Evolutionary conservation across 176 grass and related monocot species (phyloP).

Genomic region (Eremochloa ophiuroides): DNA sequence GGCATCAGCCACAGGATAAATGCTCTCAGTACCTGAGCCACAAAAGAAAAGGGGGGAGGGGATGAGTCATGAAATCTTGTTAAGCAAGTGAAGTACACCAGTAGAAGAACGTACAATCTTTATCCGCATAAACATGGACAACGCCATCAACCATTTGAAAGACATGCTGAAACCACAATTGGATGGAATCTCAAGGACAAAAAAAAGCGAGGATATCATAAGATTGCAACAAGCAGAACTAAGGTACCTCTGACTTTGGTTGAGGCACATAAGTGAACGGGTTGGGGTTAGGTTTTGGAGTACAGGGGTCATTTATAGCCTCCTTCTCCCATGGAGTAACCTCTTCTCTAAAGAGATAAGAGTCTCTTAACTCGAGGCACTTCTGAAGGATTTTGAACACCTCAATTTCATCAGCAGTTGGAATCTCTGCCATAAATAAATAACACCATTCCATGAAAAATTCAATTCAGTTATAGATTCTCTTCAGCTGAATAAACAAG

Average conservation of each 20-base stretch:
- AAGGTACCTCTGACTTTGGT: conserved; percentile 70
- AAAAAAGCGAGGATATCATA: conserved; percentile 5
- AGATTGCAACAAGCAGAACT: conserved; percentile 27
- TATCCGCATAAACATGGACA: conserved; percentile 74
- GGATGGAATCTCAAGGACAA: neutral
- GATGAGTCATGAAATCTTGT: conserved; percentile 19
- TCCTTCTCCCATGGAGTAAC: conserved; percentile 96
- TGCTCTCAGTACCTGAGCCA: conserved; percentile 51
- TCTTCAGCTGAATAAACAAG: conserved; percentile 12
- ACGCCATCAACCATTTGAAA: conserved; percentile 96
- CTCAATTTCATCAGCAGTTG: conserved; percentile 78
- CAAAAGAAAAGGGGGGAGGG: conserved; percentile 2
- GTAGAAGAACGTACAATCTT: conserved; percentile 47
- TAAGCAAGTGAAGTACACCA: neutral
- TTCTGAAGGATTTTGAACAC: conserved; percentile 93
- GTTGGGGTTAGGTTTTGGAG: conserved; percentile 93
- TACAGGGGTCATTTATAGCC: conserved; percentile 91
- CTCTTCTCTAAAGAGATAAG: conserved; percentile 77
- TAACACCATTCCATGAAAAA: conserved; percentile 13
- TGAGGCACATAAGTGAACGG: conserved; percentile 72
- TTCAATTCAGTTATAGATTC: conserved; percentile 13
- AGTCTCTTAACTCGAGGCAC: conserved; percentile 84
- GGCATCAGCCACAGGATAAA: conserved; percentile 88
- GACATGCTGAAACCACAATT: conserved; percentile 57
- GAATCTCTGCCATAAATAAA: conserved; percentile 61